phyloP scores from a whole-genome alignment of 1,284 basidiomycete species.

The Apiotrichum gracile region DNA sequence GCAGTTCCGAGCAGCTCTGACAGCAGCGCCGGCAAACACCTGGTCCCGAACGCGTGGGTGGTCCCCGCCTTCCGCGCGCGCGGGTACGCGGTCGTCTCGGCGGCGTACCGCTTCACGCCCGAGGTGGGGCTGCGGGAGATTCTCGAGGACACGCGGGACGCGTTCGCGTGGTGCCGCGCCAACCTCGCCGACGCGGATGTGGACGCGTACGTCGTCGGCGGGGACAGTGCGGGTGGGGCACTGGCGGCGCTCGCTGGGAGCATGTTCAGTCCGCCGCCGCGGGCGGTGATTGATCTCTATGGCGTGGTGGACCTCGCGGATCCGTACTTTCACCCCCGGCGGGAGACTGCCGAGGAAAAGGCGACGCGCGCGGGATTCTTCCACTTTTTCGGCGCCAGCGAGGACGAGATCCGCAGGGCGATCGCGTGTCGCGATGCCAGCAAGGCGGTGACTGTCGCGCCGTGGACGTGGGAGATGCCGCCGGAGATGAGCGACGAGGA shows the following conservation, averaged over 20 bases:
- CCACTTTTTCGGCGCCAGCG: background rate
- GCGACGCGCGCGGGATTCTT: background rate
- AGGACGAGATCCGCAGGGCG: constrained; percentile 7
- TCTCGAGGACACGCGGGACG: constrained; percentile 18
- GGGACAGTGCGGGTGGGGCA: constrained; percentile 30
- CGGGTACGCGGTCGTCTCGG: constrained; percentile 24
- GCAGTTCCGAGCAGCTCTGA: background rate
- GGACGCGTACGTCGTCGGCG: constrained; percentile 19
- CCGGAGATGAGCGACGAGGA: constrained; percentile 1
- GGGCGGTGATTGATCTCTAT: constrained; percentile 19
- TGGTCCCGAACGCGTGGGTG: constrained; percentile 20
- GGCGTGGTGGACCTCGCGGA: constrained; percentile 21
- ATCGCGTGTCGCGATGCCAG: constrained; percentile 8
- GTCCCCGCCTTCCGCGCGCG: constrained; percentile 16
- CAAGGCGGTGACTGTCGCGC: too few relatives aligned
- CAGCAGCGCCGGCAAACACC: constrained; percentile 18
- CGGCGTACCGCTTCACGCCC: constrained; percentile 23
- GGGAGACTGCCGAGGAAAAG: background rate
- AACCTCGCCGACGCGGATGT: constrained; percentile 16
- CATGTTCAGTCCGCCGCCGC: background rate
- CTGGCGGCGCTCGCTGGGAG: background rate
- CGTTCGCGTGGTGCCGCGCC: constrained; percentile 17
- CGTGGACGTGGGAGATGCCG: constrained; percentile 17
- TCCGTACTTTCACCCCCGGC: background rate
- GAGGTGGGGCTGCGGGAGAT: constrained; percentile 20